Base-by-base conservation (phyloP, 257 asterid species). In the Scutellaria barbata region DNA sequence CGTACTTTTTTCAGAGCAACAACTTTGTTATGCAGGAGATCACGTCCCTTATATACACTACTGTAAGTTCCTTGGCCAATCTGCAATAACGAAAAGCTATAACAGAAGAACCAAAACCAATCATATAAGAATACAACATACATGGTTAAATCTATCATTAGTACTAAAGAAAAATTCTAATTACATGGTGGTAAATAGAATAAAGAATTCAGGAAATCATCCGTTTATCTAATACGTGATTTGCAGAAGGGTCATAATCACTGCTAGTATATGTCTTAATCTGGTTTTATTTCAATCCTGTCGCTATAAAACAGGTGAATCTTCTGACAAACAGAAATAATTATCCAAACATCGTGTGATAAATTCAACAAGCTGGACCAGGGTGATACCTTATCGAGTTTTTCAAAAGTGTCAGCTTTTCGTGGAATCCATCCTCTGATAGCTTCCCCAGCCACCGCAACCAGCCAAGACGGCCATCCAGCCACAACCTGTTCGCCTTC, bases 381-480 rank as follows among this genome's bases (percentile, higher is more conserved):
- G 41, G 77, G 63, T 13, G 68, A 63, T 87, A 91, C 98, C 99
- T 92, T 92, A 63, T 92, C 97, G 58, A 91, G 87, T 79, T 80
- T 95, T 72, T 95, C 95, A n/a, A 89, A 92, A 42, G 98, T 84
- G 50, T 92, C 93, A 0, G 94, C 95, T 75, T 76, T 88, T 0
- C 98, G 77, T 0, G 99, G 99, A 51, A 87, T 58, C 99, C 99
- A 95, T 66, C 99, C 99, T 63, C 60, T 78, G 57, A 95, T 84
- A 63, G 98, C 97, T 77, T 92, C 99, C 4, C 96, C 96, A 0
- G 99, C 96, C 48, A 86, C 96, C 0, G 85, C 79, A 65, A 83
- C 95, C 8, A 95, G 88, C 99, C 99, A 95, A 78, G 93, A 74
- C 33, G 99, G 99, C 99, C 99, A 95, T 42, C 98, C 99, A 0